A percentile compares a stretch with the other conserved stretches of the same genome.
Evolutionary conservation across 2,329 filamentous ascomycete genomes (phyloP).

Genomic region (Coniochaeta sp.): DNA sequence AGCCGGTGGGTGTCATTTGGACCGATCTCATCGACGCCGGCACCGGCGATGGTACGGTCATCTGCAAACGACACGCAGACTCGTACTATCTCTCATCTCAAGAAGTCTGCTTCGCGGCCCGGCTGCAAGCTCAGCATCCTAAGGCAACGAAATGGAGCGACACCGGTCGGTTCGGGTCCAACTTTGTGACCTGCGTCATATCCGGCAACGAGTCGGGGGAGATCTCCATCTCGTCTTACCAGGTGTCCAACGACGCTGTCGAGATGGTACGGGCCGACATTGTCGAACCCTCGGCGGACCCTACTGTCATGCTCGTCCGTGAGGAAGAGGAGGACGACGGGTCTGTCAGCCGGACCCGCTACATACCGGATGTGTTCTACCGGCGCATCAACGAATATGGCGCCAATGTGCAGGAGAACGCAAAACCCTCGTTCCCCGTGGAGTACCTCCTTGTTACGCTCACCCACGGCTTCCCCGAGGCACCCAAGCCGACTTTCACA

Average conservation of each 20-base stretch:
- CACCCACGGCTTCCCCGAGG: slow-evolving; percentile 89
- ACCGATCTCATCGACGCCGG: slow-evolving; percentile 84
- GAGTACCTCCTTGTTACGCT: slow-evolving; percentile 94
- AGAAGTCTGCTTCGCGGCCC: slow-evolving; percentile 82
- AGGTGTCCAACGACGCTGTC: slow-evolving; percentile 89
- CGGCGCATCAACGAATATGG: slow-evolving; percentile 93
- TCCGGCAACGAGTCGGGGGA: slow-evolving; percentile 87
- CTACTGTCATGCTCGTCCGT: slow-evolving; percentile 87
- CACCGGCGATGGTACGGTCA: slow-evolving; percentile 71
- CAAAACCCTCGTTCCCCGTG: slow-evolving; percentile 91
- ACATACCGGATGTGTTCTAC: slow-evolving; percentile 97
- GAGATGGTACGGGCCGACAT: slow-evolving; percentile 97
- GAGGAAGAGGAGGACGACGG: slow-evolving; percentile 81
- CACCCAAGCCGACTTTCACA: slow-evolving; percentile 69
- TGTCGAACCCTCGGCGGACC: slow-evolving; percentile 89
- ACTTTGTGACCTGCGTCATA: slow-evolving; percentile 93
- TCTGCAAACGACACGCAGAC: slow-evolving; percentile 94
- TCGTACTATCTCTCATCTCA: slow-evolving; percentile 91
- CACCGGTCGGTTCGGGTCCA: slow-evolving; percentile 86
- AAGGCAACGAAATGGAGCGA: slow-evolving; percentile 96
- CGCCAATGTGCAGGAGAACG: slow-evolving; percentile 92
- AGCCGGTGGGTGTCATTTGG: slow-evolving; percentile 89
- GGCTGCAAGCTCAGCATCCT: slow-evolving; percentile 80
- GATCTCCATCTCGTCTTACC: slow-evolving; percentile 85
- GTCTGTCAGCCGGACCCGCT: slow-evolving; percentile 62